Evolutionary conservation across 495 filamentous ascomycete species (phyloP), one percentile per base, ranked within the genome.

Genomic region (Penicillium waksmanii): DNA sequence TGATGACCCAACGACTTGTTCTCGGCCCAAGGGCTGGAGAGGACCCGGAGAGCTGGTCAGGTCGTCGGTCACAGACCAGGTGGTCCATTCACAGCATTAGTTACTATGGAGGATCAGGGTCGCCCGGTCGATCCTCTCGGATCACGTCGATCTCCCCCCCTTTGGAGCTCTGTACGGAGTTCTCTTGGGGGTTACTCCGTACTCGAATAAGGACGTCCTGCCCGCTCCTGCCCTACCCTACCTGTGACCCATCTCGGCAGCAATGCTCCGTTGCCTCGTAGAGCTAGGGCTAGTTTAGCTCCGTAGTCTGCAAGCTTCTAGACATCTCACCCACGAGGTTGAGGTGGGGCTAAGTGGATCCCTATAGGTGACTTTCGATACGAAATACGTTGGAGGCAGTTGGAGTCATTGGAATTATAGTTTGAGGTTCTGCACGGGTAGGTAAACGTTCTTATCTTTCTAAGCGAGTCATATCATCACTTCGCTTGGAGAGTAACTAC

Each of bases 381-480:
- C 11, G n/a, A 55, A 38, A 34, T 62, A 62, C 60, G 56, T 58
- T 42, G 61, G 57, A 56, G 53, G 3, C 49, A 54, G n/a, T 63
- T 63, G 61, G 61, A 51, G 55, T 58, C 38, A 34, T 38, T 38
- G 27, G 11, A 23, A 13, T 21, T 34, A n/a, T 53, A 40, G 56
- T 53, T 53, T 48, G 13, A 18, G 27, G 27, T 58, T 58, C 56
- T 58, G 36, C 56, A 58, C 53, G 18, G 23, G 46, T 19, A 25
- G 2, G 11, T 15, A 17, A 15, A 43, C 10, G 36, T n/a, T 40
- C 15, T n/a, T 40, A 4, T 40, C 36, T n/a, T n/a, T 40, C 36
- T 9, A 23, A 23, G 23, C 23, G 23, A 23, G 23, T 23, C 23
- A 23, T 31, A 31, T 31, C 27, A 31, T 9, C 6, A 5, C 3